These are phyloP conservation scores for Austroboletus olivaceoglutinosus DNA, from an alignment of 1,284 basidiomycete genomes.

Conservation along the genomic window DNA sequence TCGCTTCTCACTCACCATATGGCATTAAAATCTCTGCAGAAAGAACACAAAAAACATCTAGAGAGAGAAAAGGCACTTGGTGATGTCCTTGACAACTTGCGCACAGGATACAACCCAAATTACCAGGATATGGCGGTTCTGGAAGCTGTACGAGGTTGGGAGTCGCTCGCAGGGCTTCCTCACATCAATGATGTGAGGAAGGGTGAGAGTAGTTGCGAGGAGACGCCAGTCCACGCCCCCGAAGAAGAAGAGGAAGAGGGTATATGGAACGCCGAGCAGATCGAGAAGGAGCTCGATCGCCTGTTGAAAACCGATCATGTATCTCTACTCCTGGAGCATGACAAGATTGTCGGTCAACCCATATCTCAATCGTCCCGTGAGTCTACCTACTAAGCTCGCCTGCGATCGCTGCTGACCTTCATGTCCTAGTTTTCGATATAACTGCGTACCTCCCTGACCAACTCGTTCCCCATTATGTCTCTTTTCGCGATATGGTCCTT, in stretches of 20 bases:
- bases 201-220: constrained; percentile 37
- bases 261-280: constrained; percentile 51
- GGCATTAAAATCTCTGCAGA: constrained; percentile 75
- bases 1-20: constrained; percentile 72
- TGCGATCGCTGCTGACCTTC: neutral
- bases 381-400: constrained; percentile 22
- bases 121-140: constrained; percentile 99
- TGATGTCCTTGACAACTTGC: constrained; percentile 81
- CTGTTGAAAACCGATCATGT: constrained; percentile 74
- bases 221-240: constrained; percentile 11
- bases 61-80: constrained; percentile 76
- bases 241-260: constrained; percentile 38
- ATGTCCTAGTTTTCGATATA: constrained; percentile 70
- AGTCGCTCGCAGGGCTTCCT: constrained; percentile 71
- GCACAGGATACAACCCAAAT: constrained; percentile 93
- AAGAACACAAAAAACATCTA: constrained; percentile 69
- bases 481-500: constrained; percentile 62
- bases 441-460: constrained; percentile 87
- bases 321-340: constrained; percentile 71
- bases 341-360: constrained; percentile 56
- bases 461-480: constrained; percentile 74
- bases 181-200: constrained; percentile 62
- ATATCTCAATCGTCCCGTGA: constrained; percentile 52
- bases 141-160: constrained; percentile 93
- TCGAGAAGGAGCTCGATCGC: constrained; percentile 61